These are phyloP conservation scores for Cercospora sesami DNA, from an alignment of 2,329 filamentous ascomycete species.

Conservation along the genomic window DNA sequence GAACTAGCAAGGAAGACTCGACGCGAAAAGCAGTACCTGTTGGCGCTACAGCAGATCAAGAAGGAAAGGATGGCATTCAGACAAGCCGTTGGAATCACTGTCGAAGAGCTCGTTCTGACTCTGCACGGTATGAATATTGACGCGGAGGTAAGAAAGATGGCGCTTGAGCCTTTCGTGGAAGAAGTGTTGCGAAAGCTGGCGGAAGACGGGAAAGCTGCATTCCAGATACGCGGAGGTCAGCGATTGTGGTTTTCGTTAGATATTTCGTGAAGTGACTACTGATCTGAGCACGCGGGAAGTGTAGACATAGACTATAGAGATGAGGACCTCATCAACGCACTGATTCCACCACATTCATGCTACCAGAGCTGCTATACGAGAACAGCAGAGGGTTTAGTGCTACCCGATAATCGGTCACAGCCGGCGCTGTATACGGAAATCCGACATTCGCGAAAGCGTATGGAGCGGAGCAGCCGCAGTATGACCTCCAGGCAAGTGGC, in stretches of 20 bases:
- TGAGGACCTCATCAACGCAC: background rate
- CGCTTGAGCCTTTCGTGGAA: constrained; percentile 77
- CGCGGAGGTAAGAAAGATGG: constrained; percentile 50
- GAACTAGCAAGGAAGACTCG: constrained; percentile 44
- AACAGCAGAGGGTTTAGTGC: no score
- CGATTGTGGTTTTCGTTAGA: constrained; percentile 29
- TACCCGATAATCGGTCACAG: no score
- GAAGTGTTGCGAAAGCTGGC: constrained; percentile 64
- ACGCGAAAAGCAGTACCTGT: constrained; percentile 46
- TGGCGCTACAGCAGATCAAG: constrained; percentile 35
- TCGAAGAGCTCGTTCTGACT: constrained; percentile 46
- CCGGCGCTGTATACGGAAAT: background rate
- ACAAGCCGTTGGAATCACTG: constrained; percentile 33
- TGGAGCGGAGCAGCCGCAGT: no score
- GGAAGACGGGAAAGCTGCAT: constrained; percentile 36
- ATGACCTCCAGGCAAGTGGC: no score
- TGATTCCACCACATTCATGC: background rate
- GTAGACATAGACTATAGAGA: background rate
- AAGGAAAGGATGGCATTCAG: constrained; percentile 34
- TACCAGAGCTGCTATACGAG: background rate
- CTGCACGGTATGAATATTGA: constrained; percentile 47
- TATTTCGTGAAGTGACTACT: background rate
- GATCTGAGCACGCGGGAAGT: background rate
- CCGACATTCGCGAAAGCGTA: background rate
- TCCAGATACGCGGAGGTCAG: constrained; percentile 30